Evolutionary conservation across 441 rosid species (phyloP).

Genomic region (Adansonia rubrostipa): DNA sequence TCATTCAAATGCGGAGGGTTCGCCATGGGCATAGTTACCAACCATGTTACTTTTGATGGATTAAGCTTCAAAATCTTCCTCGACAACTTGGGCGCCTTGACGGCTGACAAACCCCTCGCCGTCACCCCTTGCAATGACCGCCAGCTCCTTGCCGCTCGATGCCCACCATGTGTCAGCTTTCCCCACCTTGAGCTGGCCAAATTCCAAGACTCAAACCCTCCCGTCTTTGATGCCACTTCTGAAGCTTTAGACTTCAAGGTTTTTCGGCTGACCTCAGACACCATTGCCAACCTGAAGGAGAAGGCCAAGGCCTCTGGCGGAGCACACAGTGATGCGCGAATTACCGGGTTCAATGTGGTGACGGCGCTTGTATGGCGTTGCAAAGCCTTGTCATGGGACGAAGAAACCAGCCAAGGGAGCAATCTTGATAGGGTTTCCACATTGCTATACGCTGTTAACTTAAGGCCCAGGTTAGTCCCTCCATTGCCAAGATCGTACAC

Average conservation of each 20-base stretch:
- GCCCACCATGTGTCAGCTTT: slow-evolving; percentile 68
- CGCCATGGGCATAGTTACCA: slow-evolving; percentile 63
- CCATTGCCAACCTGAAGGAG: slow-evolving; percentile 55
- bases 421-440: slow-evolving; percentile 55
- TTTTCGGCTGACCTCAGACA: slow-evolving; percentile 50
- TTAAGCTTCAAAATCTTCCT: slow-evolving; percentile 74
- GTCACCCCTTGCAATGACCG: slow-evolving; percentile 72
- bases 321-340: slow-evolving; percentile 21
- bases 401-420: background rate
- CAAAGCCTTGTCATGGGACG: slow-evolving; percentile 52
- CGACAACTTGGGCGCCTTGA: slow-evolving; percentile 65
- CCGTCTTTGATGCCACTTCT: slow-evolving; percentile 50
- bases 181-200: slow-evolving; percentile 75
- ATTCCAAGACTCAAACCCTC: slow-evolving; percentile 38
- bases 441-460: slow-evolving; percentile 72
- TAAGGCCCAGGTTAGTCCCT: slow-evolving; percentile 64
- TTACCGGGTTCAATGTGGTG: slow-evolving; percentile 63
- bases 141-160: slow-evolving; percentile 67
- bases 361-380: slow-evolving; percentile 78
- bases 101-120: slow-evolving; percentile 53
- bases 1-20: slow-evolving; percentile 86
- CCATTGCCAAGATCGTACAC: slow-evolving; percentile 54
- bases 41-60: slow-evolving; percentile 73
- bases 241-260: slow-evolving; percentile 64
- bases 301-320: slow-evolving; percentile 40